phyloP scores from a whole-genome alignment of 2,329 filamentous ascomycete species.

The Aspergillus nomiae region DNA sequence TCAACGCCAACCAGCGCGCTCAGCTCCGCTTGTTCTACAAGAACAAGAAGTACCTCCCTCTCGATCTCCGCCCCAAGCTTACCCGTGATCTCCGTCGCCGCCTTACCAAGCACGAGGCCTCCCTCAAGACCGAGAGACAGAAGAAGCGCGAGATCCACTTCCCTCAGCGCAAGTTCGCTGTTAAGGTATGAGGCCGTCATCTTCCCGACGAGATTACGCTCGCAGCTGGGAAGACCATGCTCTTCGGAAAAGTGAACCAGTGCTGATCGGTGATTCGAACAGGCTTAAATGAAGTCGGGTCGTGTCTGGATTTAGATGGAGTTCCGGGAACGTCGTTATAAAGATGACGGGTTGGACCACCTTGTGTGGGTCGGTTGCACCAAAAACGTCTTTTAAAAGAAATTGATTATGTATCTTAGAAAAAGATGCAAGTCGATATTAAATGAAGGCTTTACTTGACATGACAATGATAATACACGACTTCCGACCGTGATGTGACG shows the following conservation, averaged over 20 bases:
- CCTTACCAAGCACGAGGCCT: conserved; percentile 87
- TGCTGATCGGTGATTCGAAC: conserved; percentile 12
- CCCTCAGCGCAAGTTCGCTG: conserved; percentile 97
- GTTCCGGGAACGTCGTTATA: conserved; percentile 38
- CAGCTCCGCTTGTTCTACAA: conserved; percentile 99
- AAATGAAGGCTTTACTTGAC: conserved; percentile 41
- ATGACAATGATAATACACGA: conserved; percentile 26
- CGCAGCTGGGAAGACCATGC: neutral
- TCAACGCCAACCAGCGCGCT: conserved; percentile 98
- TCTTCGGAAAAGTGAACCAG: neutral
- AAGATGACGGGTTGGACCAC: conserved; percentile 33
- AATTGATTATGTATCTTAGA: conserved; percentile 44
- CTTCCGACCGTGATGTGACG: neutral
- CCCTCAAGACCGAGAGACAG: conserved; percentile 84
- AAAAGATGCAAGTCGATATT: conserved; percentile 39
- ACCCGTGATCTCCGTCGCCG: conserved; percentile 96
- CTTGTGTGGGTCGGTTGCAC: conserved; percentile 31
- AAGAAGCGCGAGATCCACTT: conserved; percentile 97
- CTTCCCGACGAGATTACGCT: neutral
- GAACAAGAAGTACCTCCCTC: conserved; percentile 98
- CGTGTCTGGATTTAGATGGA: conserved; percentile 38
- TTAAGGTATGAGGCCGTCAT: conserved; percentile 71
- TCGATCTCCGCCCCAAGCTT: conserved; percentile 98
- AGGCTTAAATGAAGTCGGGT: conserved; percentile 34
- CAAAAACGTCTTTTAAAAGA: conserved; percentile 33